Evolutionary conservation across 2,329 filamentous ascomycete genomes (phyloP).

Genomic region (Gnomoniopsis smithogilvyi): DNA sequence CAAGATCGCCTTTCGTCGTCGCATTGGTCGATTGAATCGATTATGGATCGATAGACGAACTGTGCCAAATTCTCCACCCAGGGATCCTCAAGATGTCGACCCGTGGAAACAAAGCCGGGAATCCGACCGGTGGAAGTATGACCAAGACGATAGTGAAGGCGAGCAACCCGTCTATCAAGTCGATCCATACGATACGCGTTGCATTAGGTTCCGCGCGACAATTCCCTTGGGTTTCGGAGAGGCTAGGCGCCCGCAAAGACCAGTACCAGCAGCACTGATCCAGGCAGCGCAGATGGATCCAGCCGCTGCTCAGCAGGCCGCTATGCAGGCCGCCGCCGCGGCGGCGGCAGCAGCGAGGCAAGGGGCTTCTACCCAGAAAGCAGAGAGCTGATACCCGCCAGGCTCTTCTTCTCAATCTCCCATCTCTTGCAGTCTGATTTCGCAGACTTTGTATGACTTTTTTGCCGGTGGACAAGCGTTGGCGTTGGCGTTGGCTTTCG

Average conservation of each 20-base stretch:
- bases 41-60: constrained; percentile 85
- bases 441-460: constrained; percentile 14
- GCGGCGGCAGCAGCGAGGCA: constrained; percentile 17
- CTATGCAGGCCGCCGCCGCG: constrained; percentile 13
- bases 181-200: constrained; percentile 64
- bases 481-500: constrained; percentile 13
- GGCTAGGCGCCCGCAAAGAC: constrained; percentile 31
- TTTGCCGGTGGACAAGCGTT: constrained; percentile 12
- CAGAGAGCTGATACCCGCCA: background rate
- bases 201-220: constrained; percentile 59
- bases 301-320: constrained; percentile 3
- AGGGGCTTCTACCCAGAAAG: constrained; percentile 16
- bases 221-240: constrained; percentile 42
- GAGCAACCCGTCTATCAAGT: constrained; percentile 71
- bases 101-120: constrained; percentile 31
- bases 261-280: constrained; percentile 28
- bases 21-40: constrained; percentile 79
- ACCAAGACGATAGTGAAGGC: constrained; percentile 80
- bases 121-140: constrained; percentile 78
- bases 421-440: constrained; percentile 1
- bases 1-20: constrained; percentile 71
- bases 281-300: constrained; percentile 16
- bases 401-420: background rate
- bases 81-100: constrained; percentile 32
- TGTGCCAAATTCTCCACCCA: constrained; percentile 48